These are phyloP conservation scores for Epichloe glyceriae DNA, from an alignment of 2,329 filamentous ascomycete genomes.

Conservation along the genomic window DNA sequence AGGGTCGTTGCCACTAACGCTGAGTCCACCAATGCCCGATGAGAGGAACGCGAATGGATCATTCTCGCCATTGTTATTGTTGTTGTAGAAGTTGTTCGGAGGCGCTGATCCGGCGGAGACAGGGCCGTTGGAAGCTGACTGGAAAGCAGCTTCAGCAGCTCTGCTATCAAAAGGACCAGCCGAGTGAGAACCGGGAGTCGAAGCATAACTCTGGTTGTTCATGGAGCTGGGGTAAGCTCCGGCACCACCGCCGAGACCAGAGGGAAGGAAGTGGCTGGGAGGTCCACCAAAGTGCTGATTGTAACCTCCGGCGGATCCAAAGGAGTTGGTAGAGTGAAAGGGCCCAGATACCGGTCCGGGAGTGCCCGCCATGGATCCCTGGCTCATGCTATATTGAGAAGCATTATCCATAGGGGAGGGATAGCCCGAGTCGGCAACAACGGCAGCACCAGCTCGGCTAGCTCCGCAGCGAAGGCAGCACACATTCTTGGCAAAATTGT, in stretches of 20 bases:
- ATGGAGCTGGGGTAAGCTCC: constrained; percentile 64
- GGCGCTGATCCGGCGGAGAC: constrained; percentile 64
- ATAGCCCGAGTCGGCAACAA: constrained; percentile 88
- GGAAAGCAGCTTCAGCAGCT: constrained; percentile 87
- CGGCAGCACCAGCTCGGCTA: constrained; percentile 81
- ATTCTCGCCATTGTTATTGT: constrained; percentile 54
- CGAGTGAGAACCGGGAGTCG: constrained; percentile 65
- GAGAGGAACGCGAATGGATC: constrained; percentile 75
- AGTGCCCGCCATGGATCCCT: constrained; percentile 74
- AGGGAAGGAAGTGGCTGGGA: constrained; percentile 81
- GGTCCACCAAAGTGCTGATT: constrained; percentile 78
- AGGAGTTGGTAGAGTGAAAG: constrained; percentile 58
- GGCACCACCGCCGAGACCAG: constrained; percentile 61
- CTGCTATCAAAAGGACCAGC: constrained; percentile 86
- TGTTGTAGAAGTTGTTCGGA: constrained; percentile 35
- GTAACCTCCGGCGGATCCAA: constrained; percentile 51
- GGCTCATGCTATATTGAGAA: constrained; percentile 73
- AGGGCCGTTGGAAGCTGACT: constrained; percentile 70
- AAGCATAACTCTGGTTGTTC: constrained; percentile 63
- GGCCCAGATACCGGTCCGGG: constrained; percentile 67
- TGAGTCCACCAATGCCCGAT: constrained; percentile 57
- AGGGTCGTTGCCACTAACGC: constrained; percentile 52
- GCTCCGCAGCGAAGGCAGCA: constrained; percentile 94
- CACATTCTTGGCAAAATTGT: constrained; percentile 99
- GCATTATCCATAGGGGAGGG: constrained; percentile 80